Conservation (phyloP, 2,329 filamentous ascomycete genomes). For the Xylaria hypoxylon region DNA sequence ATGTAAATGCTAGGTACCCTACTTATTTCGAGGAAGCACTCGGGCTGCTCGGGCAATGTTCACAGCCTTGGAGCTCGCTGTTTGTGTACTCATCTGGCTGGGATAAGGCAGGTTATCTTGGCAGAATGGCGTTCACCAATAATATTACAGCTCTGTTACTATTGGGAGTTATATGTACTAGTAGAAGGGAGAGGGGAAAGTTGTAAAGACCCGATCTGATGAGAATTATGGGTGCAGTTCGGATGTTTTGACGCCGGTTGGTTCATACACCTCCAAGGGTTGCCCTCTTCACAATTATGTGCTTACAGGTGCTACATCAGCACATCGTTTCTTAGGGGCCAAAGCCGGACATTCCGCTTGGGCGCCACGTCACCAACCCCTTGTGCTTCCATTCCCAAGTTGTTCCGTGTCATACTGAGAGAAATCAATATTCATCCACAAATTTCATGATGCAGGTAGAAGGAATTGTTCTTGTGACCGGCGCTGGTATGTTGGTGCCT, state of each 20-base stretch:
- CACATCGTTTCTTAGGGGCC: neutral
- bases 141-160: constrained; percentile 3
- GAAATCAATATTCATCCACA: constrained; percentile 3
- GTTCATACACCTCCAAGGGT: no score
- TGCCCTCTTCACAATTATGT: no score
- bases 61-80: no score
- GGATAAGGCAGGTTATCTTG: no score
- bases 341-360: neutral
- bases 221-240: no score
- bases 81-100: no score
- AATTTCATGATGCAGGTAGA: constrained; percentile 12
- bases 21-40: no score
- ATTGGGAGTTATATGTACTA: no score
- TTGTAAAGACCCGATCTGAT: neutral
- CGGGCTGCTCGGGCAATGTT: no score
- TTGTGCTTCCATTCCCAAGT: constrained; percentile 8
- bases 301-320: neutral
- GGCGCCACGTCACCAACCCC: constrained; percentile 1
- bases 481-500: constrained; percentile 25
- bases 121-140: neutral
- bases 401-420: no score
- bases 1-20: no score
- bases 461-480: constrained; percentile 26
- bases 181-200: constrained; percentile 4
- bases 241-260: no score